Evolutionary conservation across 345 rosid species (phyloP), one percentile per base, ranked within the genome.

Genomic region (Erysimum cheiranthoides): DNA sequence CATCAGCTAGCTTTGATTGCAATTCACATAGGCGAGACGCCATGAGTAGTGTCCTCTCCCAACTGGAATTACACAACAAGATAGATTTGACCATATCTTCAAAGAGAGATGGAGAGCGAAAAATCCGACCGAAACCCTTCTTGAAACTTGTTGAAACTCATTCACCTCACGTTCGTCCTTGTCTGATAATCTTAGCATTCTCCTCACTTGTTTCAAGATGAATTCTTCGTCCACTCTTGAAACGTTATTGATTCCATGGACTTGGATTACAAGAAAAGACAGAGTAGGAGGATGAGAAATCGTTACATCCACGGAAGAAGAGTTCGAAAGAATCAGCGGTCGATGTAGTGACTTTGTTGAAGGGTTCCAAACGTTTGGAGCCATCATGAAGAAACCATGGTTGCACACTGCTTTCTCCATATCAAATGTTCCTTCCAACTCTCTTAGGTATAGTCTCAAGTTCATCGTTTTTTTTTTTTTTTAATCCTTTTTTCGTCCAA

Each of bases 351-450:
- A 83, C 38, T 79, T 78, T 10, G 71, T 40, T 14, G 71, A 49
- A 6, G 86, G 78, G 17, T 64, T 36, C 89, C 87, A 85, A 0
- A 50, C 40, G 10, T 87, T 85, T 2, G 87, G 89, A 63, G 86
- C 73, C 89, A 85, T 85, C 89, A 85, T 87, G 58, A 84, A 85
- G 25, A 79, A 85, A 0, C 88, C 88, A 52, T 87, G 90, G 46
- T 85, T 86, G 61, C 90, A 85, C 8, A 85, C 79, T 3, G 85
- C 81, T 40, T 34, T 74, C 57, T 82, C 89, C 74, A 87, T 60
- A 8, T 72, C 74, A 58, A 83, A 83, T 1, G 27, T 43, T 61
- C 4, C 18, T 43, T 61, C 42, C 14, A 25, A 16, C 51, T 69
- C 71, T 32, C 12, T 25, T 25, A 62, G 50, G 7, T 51, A 10